Base-by-base conservation (phyloP, 2,329 filamentous ascomycete species). In the Arthroderma sp. region DNA sequence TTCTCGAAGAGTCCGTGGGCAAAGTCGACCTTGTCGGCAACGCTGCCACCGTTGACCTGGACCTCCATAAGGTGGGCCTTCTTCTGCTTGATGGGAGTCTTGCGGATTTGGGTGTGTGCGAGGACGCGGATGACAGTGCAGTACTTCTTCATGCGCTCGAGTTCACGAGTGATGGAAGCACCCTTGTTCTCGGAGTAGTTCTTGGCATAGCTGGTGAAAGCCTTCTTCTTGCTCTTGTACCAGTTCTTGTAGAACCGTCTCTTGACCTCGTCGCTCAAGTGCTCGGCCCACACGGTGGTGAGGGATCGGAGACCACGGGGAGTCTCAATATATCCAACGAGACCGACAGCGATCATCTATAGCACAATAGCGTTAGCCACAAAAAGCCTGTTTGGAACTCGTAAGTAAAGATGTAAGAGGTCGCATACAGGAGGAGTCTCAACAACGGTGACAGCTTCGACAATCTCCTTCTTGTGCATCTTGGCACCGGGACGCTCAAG, bases 151-250 rank as follows among this genome's bases (percentile, higher is more conserved):
- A 98, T 96, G 73, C 91, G 88, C 83, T 96, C 91, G 67, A 98
- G 82, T 74, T 98, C 91, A 68, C 86, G 85, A 71, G 84, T 87
- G 77, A 96, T 83, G 65, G 86, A 87, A 60, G 85, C 75, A 64
- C 86, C 88, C 73, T 72, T 84, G 76, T 74, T 82, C 78, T 96
- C 89, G 55, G 89, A 87, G 83, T 96, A 86, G 82, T 94, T 89
- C 86, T 96, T 98, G 78, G 91, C 86, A 76, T 98, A 98, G 80
- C 94, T 95, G 80, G 91, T 98, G 79, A 98, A 98, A 53, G 91
- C 91, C 89, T 98, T 98, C 86, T 95, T 96, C 88, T 98, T 98
- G 80, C 82, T 87, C 84, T 94, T 94, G 85, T 98, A 98, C 91
- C 91, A 98, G 84, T 98, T 98, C 87, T 96, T 96, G 86, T 98